Base-by-base conservation (phyloP, 2,329 filamentous ascomycete species). In the Colletotrichum sp. region DNA sequence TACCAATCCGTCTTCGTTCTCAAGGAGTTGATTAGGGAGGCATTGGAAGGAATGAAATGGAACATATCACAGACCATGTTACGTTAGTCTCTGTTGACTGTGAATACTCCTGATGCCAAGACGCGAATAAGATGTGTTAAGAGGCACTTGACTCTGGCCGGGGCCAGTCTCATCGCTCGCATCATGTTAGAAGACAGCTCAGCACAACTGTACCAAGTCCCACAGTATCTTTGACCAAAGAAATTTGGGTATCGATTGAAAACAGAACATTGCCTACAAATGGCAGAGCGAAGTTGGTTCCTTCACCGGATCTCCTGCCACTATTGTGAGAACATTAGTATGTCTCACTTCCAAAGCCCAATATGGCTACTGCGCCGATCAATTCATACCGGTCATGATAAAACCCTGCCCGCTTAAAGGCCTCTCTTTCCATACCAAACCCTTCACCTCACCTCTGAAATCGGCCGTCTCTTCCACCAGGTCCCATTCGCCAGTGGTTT, bases 381-480 rank as follows among this genome's bases (percentile, higher is more conserved):
- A 83, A 21, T 28, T 59, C 28, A 82, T 80, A 7, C 81, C 81
- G 3, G 80, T 80, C 36, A 84, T 64, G 15, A 84, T 82, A 8
- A 82, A 83, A 24, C 79, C 80, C 32, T 82, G 81, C 8, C 83
- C 81, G 3, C 85, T 85, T 13, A 86, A 80, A 2, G 85, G 84
- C 49, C 85, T 84, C 39, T 81, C 77, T 26, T 80, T 78, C 85
- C 85, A 87, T 6, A 79, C 73, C 13, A 87, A 69, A 3, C 75
- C 79, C 15, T 86, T 80, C 1, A 78, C 63, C 0, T 77, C 77
- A 6, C 85, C 81, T 12, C 71, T 71, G 62, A 83, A 83, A 7
- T 82, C 79, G 1, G 85, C 84, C 10, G 79, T 80, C 76, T 87
- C 86, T 71, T 87, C 86, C 0, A 87, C 78, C 26, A 86, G 78